phyloP scores from a whole-genome alignment of 1,284 basidiomycete genomes.

The Leccinum fallax region DNA sequence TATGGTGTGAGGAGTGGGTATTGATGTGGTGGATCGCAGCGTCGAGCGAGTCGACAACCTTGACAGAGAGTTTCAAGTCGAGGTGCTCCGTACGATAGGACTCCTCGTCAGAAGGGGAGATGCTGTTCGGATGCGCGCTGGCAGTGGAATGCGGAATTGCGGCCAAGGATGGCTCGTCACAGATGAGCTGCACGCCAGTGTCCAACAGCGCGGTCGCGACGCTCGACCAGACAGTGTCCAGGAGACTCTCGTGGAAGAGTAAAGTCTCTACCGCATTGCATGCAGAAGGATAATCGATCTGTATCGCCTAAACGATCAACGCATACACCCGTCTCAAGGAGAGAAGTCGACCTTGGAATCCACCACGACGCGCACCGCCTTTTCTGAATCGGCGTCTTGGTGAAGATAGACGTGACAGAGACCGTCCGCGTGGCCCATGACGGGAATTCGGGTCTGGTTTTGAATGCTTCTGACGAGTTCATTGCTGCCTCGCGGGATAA shows the following conservation, averaged over 20 bases:
- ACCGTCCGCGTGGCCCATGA: slow-evolving; percentile 99
- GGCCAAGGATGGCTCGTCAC: slow-evolving; percentile 61
- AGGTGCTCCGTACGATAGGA: slow-evolving; percentile 92
- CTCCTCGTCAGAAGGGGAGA: slow-evolving; percentile 54
- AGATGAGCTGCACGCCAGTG: slow-evolving; percentile 76
- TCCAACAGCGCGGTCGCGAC: slow-evolving; percentile 76
- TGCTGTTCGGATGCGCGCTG: slow-evolving; percentile 59
- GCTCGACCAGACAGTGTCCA: slow-evolving; percentile 76
- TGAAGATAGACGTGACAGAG: slow-evolving; percentile 92
- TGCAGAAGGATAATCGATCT: slow-evolving; percentile 95
- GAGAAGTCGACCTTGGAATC: slow-evolving; percentile 82
- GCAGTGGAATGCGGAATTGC: slow-evolving; percentile 29
- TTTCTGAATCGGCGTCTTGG: slow-evolving; percentile 74
- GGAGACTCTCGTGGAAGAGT: slow-evolving; percentile 75
- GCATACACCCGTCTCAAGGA: not conserved
- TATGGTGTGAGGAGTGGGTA: slow-evolving; percentile 92
- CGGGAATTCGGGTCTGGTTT: slow-evolving; percentile 89
- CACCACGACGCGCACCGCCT: slow-evolving; percentile 80
- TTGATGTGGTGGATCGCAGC: slow-evolving; percentile 91
- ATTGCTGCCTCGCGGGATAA: slow-evolving; percentile 96
- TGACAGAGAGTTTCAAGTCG: slow-evolving; percentile 81
- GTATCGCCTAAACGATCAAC: not conserved
- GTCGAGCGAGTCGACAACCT: slow-evolving; percentile 68
- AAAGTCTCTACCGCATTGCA: slow-evolving; percentile 96
- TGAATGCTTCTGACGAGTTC: slow-evolving; percentile 89